Evolutionary conservation across 2,329 filamentous ascomycete genomes (phyloP), one percentile per base, ranked within the genome.

Genomic region (Byssoonygena ceratinophila): DNA sequence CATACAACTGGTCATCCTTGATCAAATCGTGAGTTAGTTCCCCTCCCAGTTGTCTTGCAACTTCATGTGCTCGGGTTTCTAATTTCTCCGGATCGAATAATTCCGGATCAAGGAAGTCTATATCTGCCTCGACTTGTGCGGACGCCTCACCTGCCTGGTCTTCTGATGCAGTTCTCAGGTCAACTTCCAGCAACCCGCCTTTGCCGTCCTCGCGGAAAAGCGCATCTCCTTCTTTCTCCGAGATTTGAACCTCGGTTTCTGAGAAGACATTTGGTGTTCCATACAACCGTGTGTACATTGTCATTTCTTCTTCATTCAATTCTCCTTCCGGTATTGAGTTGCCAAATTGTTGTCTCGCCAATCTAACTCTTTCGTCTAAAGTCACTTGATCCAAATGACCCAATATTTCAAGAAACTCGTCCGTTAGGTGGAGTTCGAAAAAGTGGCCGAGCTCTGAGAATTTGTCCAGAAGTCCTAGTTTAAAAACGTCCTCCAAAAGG

Each of bases 231-330:
- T 68, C 62, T 29, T 66, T 63, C 12, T 60, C 64, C 14, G 63
- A 59, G 9, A 65, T 58, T 1, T 61, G 46, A 5, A 65, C 61
- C 36, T 67, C 55, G 3, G 61, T 59, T 37, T 58, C 63, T 46
- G 67, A 52, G 9, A 46, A 53, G 7, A 63, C 48, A 1, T 86
- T 65, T 1, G 89, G 87, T 31, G 82, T 75, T 1, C 90, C 91
- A 65, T 92, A 96, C 14, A 94, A 71, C 57, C 88, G 77, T 63
- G 85, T 81, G 67, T 94, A 95, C 0, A 94, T 71, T 45, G 71
- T 73, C 61, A 84, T 82, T 66, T 95, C 89, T 50, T 84, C 78
- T 0, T 76, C 74, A 31, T 75, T 81, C 48, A 96, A 68, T 60
- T 87, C 80, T 31, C 77, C 82, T 29, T 81, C 78, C 0, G 90